A percentile compares a stretch with the other conserved stretches of the same genome.
Conservation (phyloP, 805 yeast genomes). For the Wickerhamiella siamensis region DNA sequence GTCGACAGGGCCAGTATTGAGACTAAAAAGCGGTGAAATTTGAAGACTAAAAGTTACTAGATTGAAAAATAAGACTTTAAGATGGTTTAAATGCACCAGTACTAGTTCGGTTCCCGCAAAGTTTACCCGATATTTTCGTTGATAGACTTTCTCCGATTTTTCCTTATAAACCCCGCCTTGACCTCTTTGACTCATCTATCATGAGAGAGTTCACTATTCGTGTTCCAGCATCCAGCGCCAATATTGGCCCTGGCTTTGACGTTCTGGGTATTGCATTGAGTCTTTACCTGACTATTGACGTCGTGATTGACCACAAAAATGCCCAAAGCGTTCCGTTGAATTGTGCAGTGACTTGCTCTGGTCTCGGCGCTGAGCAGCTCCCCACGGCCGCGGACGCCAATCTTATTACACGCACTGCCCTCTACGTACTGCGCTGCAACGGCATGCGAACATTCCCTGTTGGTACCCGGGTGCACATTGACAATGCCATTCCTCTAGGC, state of each 20-base stretch:
- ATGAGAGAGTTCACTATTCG: slow-evolving; percentile 16
- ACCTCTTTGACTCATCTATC: background rate
- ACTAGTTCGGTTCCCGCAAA: too few relatives aligned
- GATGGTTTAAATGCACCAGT: too few relatives aligned
- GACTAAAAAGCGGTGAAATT: too few relatives aligned
- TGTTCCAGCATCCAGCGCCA: slow-evolving; percentile 92
- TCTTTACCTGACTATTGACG: slow-evolving; percentile 55
- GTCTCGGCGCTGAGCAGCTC: slow-evolving; percentile 67
- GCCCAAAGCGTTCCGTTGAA: slow-evolving; percentile 35
- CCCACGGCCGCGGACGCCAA: slow-evolving; percentile 68
- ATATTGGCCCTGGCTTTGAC: slow-evolving; percentile 97
- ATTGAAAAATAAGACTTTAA: too few relatives aligned
- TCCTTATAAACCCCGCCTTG: background rate
- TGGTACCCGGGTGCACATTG: slow-evolving; percentile 69
- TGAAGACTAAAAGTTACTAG: too few relatives aligned
- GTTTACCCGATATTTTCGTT: too few relatives aligned
- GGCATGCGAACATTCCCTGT: slow-evolving; percentile 60
- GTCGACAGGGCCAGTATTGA: background rate
- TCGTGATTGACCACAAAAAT: slow-evolving; percentile 41
- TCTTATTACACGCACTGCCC: slow-evolving; percentile 82
- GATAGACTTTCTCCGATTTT: too few relatives aligned
- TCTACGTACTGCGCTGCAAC: slow-evolving; percentile 79
- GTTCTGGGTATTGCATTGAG: slow-evolving; percentile 85
- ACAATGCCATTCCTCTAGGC: slow-evolving; percentile 89
- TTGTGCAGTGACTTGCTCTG: slow-evolving; percentile 55